Conservation (phyloP, 2,329 filamentous ascomycete genomes). For the Bipolaris gigantea region DNA sequence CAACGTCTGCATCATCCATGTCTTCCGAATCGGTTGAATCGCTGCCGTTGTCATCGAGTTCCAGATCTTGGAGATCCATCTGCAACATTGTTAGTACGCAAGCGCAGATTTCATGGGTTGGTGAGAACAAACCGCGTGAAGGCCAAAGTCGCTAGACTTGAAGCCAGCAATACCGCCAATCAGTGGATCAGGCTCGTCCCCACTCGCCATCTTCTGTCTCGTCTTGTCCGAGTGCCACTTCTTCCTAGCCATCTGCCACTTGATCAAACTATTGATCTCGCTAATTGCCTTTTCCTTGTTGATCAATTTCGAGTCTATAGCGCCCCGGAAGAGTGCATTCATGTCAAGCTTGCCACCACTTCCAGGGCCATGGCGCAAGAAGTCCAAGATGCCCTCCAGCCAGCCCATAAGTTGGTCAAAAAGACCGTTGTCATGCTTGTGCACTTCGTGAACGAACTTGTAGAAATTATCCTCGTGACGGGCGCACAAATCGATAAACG, state of each 20-base stretch:
- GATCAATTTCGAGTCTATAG: constrained; percentile 66
- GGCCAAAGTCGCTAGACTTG: constrained; percentile 81
- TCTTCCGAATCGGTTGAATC: constrained; percentile 60
- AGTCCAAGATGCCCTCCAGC: constrained; percentile 94
- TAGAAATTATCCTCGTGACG: constrained; percentile 97
- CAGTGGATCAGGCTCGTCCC: constrained; percentile 49
- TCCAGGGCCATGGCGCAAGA: constrained; percentile 78
- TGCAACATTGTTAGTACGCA: constrained; percentile 31
- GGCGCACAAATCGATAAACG: constrained; percentile 94
- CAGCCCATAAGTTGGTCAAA: constrained; percentile 96
- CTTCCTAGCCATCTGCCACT: constrained; percentile 94
- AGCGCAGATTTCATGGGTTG: background rate
- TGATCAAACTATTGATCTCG: constrained; percentile 84
- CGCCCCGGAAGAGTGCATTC: constrained; percentile 87
- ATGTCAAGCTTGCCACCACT: constrained; percentile 86
- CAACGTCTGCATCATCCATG: constrained; percentile 67
- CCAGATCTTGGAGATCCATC: constrained; percentile 80
- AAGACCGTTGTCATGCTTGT: constrained; percentile 92
- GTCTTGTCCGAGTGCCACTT: constrained; percentile 99
- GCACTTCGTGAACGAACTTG: constrained; percentile 98
- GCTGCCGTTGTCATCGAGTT: constrained; percentile 69
- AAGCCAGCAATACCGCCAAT: constrained; percentile 58
- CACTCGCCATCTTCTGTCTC: constrained; percentile 94
- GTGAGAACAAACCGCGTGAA: constrained; percentile 67
- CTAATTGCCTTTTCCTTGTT: constrained; percentile 71